Evolutionary conservation across 106 monocot species (phyloP), one percentile per base, ranked within the genome.

Genomic region (Acorus calamus): DNA sequence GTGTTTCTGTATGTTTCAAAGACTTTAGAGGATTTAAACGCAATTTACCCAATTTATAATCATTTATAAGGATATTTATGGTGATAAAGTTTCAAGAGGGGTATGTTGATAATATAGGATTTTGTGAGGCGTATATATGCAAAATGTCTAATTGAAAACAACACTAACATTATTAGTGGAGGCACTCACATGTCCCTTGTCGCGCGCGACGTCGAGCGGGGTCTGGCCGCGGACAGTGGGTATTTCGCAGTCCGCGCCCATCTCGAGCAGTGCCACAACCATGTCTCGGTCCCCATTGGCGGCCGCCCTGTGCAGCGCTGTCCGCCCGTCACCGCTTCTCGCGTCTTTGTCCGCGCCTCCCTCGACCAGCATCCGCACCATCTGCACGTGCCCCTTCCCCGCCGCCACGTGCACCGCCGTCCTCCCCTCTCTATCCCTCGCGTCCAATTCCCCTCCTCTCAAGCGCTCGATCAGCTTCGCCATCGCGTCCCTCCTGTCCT

Each of bases 151-250:
- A 28, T 28, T 28, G 28, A 1, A 28, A 28, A 28, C 28, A 28
- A 28, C 28, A 28, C 28, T 28, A 28, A 1, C 1, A 28, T 28
- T 28, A 28, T 28, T 1, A 28, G 28, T 28, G 28, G 28, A 28
- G 28, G 28, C 28, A 71, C 87, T 74, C 66, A 87, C 87, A 42
- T 87, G 74, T 50, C 83, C 87, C 63, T 71, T 80, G 46, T 83
- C 86, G 11, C 79, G 61, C 7, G 86, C 86, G 9, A 77, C 74
- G 65, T 79, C 76, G 46, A 80, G 56, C 11, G 86, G 73, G 47
- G 76, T 71, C 46, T 78, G 65, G 3, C 83, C 86, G n/a, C 71
- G 43, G 7, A 12, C 63, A 44, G 64, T 74, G 62, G 55, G 44
- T 6, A 71, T 49, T 10, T 69, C 28, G 9, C 73, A 70, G 62